Evolutionary conservation across 768 basidiomycete species (phyloP), one percentile per base, ranked within the genome.

Genomic region (Podaxis pistillaris): DNA sequence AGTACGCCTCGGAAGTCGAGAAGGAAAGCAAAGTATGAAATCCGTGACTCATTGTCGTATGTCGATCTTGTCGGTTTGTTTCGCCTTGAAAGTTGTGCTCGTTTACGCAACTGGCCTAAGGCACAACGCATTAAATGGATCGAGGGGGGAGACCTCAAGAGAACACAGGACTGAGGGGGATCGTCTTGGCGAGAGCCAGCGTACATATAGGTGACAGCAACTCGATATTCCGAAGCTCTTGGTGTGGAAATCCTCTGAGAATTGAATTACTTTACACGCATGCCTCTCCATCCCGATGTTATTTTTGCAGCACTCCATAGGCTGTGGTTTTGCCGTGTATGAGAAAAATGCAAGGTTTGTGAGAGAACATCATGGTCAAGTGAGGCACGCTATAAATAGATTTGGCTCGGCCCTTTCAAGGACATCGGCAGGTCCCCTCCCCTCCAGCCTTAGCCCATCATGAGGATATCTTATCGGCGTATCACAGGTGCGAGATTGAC

Each of bases 221-320:
- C 24, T 33, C 53, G 15, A 50, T 50, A 50, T 49, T 62, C 52
- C 46, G 44, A n/a, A 56, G 40, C 30, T 30, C 15, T 19, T 3
- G n/a, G 44, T 55, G 60, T 62, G 60, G 60, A 62, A 51, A 60
- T 51, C 40, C 49, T 52, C 26, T 60, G 58, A 51, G 58, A 60
- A 51, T 15, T 60, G 37, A 30, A 38, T 50, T 51, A 15, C 8
- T 37, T 22, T 51, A 60, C 58, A 51, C 58, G 33, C 58, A 60
- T 60, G 58, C 33, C 52, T 22, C 60, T 17, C 53, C 12, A n/a
- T 26, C 28, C 22, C 7, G 24, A 47, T 41, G 33, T 53, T 62
- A 62, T 62, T 55, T 62, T 62, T 62, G 46, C 53, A 46, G 52
- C 44, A 11, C 33, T 26, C 15, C 44, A 62, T 56, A 62, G 60